Conservation (phyloP, 2,329 filamentous ascomycete genomes). For the Xylariales sp. region DNA sequence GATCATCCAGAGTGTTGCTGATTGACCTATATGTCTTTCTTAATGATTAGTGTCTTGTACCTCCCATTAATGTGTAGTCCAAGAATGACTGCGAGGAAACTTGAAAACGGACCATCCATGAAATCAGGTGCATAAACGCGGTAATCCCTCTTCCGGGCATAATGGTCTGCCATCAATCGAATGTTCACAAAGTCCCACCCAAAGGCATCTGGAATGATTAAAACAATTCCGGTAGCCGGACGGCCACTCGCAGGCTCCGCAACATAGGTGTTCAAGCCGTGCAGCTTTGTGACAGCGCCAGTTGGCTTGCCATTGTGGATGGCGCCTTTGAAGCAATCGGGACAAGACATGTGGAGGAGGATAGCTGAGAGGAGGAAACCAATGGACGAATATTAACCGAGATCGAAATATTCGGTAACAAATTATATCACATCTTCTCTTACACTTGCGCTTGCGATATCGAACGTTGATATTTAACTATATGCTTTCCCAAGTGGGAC, state of each 20-base stretch:
- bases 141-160: conserved; percentile 45
- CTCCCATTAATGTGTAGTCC: too few relatives aligned
- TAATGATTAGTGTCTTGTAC: too few relatives aligned
- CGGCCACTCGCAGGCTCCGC: conserved; percentile 28
- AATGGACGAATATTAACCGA: too few relatives aligned
- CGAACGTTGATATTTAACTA: too few relatives aligned
- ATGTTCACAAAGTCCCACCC: conserved; percentile 51
- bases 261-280: conserved; percentile 46
- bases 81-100: too few relatives aligned
- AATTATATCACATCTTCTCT: too few relatives aligned
- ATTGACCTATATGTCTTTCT: too few relatives aligned
- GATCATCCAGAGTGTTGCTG: too few relatives aligned
- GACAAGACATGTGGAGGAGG: conserved; percentile 22
- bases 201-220: conserved; percentile 52
- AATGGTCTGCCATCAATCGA: conserved; percentile 47
- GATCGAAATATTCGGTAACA: too few relatives aligned
- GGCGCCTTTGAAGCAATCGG: conserved; percentile 40
- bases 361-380: too few relatives aligned
- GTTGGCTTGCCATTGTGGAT: conserved; percentile 39
- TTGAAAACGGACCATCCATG: conserved; percentile 46
- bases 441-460: too few relatives aligned
- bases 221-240: conserved; percentile 41
- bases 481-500: too few relatives aligned
- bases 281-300: conserved; percentile 39
- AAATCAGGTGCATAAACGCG: conserved; percentile 54